Evolutionary conservation across 495 filamentous ascomycete species (phyloP).

Genomic region (Aspergillus bridgeri): DNA sequence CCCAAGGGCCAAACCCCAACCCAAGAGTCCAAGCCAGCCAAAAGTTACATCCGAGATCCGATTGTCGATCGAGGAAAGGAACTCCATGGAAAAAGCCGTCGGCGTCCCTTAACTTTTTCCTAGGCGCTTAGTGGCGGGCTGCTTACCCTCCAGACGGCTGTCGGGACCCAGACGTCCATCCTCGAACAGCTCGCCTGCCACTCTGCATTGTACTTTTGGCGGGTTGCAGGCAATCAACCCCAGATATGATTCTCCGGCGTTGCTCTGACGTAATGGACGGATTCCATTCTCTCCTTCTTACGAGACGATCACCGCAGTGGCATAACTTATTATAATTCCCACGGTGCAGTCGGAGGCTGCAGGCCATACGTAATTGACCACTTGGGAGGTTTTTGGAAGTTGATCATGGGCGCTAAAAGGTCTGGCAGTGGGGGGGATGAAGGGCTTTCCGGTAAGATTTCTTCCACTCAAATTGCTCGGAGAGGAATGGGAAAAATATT

Average conservation of each 20-base stretch:
- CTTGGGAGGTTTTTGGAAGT: conserved; percentile 1
- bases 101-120: too few relatives aligned
- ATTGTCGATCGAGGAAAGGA: too few relatives aligned
- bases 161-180: too few relatives aligned
- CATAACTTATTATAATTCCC: conserved; percentile 1
- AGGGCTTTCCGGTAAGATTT: conserved; percentile 4
- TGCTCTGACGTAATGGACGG: conserved; percentile 1
- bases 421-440: background rate
- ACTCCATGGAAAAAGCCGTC: too few relatives aligned
- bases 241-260: background rate
- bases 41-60: too few relatives aligned
- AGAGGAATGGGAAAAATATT: background rate
- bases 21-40: too few relatives aligned
- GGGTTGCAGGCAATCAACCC: background rate
- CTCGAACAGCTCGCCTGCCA: too few relatives aligned
- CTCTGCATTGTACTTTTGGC: conserved; percentile 2
- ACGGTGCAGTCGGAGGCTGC: background rate
- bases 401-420: conserved; percentile 4
- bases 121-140: too few relatives aligned
- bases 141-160: too few relatives aligned
- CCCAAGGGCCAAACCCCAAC: too few relatives aligned
- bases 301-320: conserved; percentile 2
- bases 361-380: conserved; percentile 8
- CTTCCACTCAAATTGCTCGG: background rate
- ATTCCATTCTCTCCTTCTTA: background rate